Evolutionary conservation across 306 rosid species (phyloP).

Genomic region (Canavalia ensiformis): DNA sequence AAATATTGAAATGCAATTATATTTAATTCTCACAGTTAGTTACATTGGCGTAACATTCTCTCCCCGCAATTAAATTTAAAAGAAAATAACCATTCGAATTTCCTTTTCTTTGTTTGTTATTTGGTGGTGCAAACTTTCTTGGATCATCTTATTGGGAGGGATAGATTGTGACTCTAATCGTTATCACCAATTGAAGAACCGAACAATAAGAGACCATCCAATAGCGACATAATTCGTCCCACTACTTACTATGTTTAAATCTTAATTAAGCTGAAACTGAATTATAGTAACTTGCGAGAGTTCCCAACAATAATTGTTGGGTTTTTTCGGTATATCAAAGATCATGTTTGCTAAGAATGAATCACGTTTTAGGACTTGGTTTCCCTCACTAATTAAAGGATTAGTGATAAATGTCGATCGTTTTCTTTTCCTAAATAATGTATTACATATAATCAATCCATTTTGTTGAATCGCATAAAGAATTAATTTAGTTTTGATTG

Average conservation of each 20-base stretch:
- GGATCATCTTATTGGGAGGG: not conserved
- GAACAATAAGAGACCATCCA: not conserved
- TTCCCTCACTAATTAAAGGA: too few species aligned
- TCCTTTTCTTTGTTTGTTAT: not conserved
- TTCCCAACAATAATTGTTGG: too few species aligned
- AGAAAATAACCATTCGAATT: not conserved
- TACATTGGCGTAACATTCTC: not conserved
- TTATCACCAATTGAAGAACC: not conserved
- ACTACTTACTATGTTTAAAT: not conserved
- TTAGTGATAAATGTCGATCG: not conserved
- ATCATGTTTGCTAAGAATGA: too few species aligned
- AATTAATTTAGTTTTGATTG: too few species aligned
- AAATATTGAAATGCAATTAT: too few species aligned
- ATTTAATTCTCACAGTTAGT: too few species aligned
- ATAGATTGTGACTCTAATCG: not conserved
- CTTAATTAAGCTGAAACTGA: slow-evolving; percentile 6
- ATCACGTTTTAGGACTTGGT: not conserved
- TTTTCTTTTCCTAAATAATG: not conserved
- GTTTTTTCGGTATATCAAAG: too few species aligned
- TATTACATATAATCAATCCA: not conserved
- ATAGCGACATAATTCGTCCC: not conserved
- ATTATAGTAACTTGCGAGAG: not conserved
- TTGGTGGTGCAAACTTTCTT: not conserved
- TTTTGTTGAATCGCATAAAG: not conserved
- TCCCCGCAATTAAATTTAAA: not conserved